phyloP scores from a whole-genome alignment of 768 basidiomycete genomes.

The Asterophora parasitica region DNA sequence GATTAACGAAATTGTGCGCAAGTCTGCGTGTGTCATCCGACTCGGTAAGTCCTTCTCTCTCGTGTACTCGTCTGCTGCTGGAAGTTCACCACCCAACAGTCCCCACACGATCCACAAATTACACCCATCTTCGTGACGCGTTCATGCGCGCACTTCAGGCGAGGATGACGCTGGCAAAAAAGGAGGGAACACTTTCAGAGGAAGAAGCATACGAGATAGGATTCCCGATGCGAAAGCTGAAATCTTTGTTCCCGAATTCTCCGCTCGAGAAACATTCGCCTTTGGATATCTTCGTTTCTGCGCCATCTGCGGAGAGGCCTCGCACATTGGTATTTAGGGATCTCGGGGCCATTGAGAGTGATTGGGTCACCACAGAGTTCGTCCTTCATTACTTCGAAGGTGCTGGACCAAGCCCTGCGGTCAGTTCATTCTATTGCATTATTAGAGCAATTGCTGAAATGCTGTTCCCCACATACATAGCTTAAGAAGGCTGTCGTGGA shows the following conservation, averaged over 20 bases:
- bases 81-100: constrained; percentile 37
- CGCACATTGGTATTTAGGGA: constrained; percentile 65
- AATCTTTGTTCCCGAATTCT: constrained; percentile 71
- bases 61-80: background rate
- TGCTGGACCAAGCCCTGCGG: constrained; percentile 64
- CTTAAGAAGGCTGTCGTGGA: constrained; percentile 48
- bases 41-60: constrained; percentile 47
- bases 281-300: constrained; percentile 63
- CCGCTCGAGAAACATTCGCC: constrained; percentile 62
- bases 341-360: constrained; percentile 63
- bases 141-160: constrained; percentile 71
- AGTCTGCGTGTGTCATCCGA: constrained; percentile 66
- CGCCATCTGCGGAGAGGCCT: constrained; percentile 46
- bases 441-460: background rate
- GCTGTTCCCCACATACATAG: constrained; percentile 23
- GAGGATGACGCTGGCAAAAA: constrained; percentile 48
- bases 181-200: constrained; percentile 48
- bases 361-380: constrained; percentile 74
- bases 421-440: constrained; percentile 30
- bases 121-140: constrained; percentile 77
- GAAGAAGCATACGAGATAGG: constrained; percentile 55
- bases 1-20: constrained; percentile 59
- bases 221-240: constrained; percentile 65
- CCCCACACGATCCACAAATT: constrained; percentile 75
- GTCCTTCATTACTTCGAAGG: constrained; percentile 73